phyloP scores from a whole-genome alignment of 345 rosid species.

The Pseudoturritis turrita region DNA sequence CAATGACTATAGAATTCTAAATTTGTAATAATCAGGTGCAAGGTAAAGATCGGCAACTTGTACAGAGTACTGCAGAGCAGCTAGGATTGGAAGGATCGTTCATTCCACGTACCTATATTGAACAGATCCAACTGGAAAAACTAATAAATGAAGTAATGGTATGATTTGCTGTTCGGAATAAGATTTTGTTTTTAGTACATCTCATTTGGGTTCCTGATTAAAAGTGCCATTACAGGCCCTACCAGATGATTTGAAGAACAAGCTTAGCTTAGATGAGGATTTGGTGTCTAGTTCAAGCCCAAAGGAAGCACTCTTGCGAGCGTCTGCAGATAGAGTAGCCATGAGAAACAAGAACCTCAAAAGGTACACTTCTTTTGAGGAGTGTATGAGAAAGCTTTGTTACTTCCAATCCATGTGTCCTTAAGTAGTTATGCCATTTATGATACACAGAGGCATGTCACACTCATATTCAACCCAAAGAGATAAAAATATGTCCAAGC shows the following conservation, averaged over 20 bases:
- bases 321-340: constrained; percentile 65
- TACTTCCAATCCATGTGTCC: constrained; percentile 15
- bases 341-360: constrained; percentile 64
- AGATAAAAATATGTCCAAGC: constrained; percentile 60
- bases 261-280: constrained; percentile 87
- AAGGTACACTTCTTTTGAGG: constrained; percentile 46
- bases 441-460: constrained; percentile 67
- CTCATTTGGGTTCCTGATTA: constrained; percentile 11
- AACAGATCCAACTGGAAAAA: constrained; percentile 86
- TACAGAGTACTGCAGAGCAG: constrained; percentile 62
- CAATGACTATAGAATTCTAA: neutral
- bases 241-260: constrained; percentile 77
- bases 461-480: constrained; percentile 83
- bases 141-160: constrained; percentile 86
- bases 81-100: constrained; percentile 81
- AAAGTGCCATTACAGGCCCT: constrained; percentile 46
- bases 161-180: constrained; percentile 24
- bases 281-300: constrained; percentile 88
- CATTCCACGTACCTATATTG: constrained; percentile 81
- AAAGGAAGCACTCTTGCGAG: constrained; percentile 65
- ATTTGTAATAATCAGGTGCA: constrained; percentile 62
- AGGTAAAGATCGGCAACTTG: constrained; percentile 78
- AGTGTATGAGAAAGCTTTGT: constrained; percentile 21
- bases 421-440: constrained; percentile 20
- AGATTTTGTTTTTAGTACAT: neutral